phyloP scores from a whole-genome alignment of 2,329 filamentous ascomycete species.

The Clonostachys rosea region DNA sequence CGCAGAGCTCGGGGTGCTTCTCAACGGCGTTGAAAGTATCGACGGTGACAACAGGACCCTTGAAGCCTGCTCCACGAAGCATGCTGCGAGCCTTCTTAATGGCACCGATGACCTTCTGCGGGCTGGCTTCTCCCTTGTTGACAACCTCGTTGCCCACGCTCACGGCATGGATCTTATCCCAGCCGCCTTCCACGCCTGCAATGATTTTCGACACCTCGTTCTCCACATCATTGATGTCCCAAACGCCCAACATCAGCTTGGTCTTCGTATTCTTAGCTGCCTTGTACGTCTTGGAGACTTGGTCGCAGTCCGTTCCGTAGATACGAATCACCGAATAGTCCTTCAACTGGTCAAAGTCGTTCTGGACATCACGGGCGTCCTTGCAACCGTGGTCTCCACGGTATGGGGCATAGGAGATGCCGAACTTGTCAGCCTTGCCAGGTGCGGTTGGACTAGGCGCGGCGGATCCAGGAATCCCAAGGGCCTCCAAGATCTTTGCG shows the following conservation, averaged over 20 bases:
- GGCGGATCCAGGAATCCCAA: neutral
- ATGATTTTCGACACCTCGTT: conserved; percentile 58
- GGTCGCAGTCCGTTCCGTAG: conserved; percentile 78
- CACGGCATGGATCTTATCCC: conserved; percentile 66
- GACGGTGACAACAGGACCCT: conserved; percentile 71
- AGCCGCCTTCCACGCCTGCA: conserved; percentile 55
- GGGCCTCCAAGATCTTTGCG: neutral
- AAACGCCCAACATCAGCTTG: conserved; percentile 73
- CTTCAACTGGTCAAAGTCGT: conserved; percentile 55
- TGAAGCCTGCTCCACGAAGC: conserved; percentile 60
- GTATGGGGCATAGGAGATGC: conserved; percentile 45
- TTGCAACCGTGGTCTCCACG: conserved; percentile 60
- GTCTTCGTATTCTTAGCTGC: conserved; percentile 61
- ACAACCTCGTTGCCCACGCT: conserved; percentile 79
- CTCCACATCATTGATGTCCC: conserved; percentile 51
- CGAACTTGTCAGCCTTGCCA: conserved; percentile 18
- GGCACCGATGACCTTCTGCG: conserved; percentile 49
- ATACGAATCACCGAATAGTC: conserved; percentile 64
- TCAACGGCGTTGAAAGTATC: conserved; percentile 72
- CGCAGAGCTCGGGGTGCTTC: conserved; percentile 64
- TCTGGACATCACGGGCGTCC: conserved; percentile 51
- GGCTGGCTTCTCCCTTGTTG: conserved; percentile 53
- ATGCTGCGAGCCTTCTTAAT: conserved; percentile 51
- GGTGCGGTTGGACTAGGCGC: neutral
- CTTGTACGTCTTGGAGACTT: conserved; percentile 57